Conservation (phyloP, 495 filamentous ascomycete genomes). For the Penicillium salamii region DNA sequence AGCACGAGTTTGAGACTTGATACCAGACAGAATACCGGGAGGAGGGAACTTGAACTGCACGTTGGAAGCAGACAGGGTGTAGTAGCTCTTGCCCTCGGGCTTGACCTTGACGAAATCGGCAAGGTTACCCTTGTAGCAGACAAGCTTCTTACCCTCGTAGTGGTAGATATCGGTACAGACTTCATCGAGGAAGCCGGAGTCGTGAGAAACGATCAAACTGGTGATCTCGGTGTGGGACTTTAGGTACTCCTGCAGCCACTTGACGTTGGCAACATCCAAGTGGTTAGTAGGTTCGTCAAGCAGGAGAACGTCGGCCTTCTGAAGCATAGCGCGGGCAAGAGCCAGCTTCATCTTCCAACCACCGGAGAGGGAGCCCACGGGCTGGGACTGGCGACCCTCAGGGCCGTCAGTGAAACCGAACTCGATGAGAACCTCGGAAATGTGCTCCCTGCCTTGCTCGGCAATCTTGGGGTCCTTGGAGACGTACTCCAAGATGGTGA, state of each 20-base stretch:
- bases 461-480: slow-evolving; percentile 78
- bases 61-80: slow-evolving; percentile 86
- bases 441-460: slow-evolving; percentile 70
- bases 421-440: slow-evolving; percentile 77
- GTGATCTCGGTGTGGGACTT: slow-evolving; percentile 96
- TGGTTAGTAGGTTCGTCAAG: slow-evolving; percentile 99
- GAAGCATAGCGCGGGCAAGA: slow-evolving; percentile 92
- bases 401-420: slow-evolving; percentile 92
- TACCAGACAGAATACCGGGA: slow-evolving; percentile 88
- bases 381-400: slow-evolving; percentile 80
- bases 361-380: slow-evolving; percentile 92
- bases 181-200: slow-evolving; percentile 94
- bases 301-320: slow-evolving; percentile 89
- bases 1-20: slow-evolving; percentile 88
- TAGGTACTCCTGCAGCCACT: slow-evolving; percentile 93
- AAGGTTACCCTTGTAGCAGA: slow-evolving; percentile 92
- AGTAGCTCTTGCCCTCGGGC: slow-evolving; percentile 98
- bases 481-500: slow-evolving; percentile 91
- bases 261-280: slow-evolving; percentile 92
- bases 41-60: slow-evolving; percentile 97
- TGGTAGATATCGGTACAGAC: slow-evolving; percentile 99
- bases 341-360: slow-evolving; percentile 99
- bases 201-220: slow-evolving; percentile 95
- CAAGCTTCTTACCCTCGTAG: slow-evolving; percentile 97
- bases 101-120: slow-evolving; percentile 86